A percentile compares a stretch with the other conserved stretches of the same genome.
phyloP scores from a whole-genome alignment of 331 rosid genomes.

The Prunus yedoensis region DNA sequence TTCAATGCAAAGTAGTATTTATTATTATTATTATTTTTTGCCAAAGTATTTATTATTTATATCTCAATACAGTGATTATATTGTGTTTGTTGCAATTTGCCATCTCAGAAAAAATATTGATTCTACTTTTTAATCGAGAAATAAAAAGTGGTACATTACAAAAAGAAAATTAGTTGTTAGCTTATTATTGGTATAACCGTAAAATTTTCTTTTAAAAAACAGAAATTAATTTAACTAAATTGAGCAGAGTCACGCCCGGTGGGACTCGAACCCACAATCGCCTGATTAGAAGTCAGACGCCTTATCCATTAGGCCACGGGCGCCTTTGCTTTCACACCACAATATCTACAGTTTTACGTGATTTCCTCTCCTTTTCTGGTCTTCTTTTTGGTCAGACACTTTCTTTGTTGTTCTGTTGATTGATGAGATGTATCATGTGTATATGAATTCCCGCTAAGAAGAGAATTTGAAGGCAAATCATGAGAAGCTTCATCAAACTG shows the following conservation, averaged over 20 bases:
- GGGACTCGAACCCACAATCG: constrained; percentile 96
- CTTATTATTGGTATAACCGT: no score
- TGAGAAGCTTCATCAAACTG: constrained; percentile 48
- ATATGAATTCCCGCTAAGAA: neutral
- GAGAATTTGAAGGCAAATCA: neutral
- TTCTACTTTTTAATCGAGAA: no score
- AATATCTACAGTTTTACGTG: rapidly evolving
- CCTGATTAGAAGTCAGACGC: constrained; percentile 81
- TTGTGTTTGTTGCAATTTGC: no score
- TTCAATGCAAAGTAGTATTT: no score
- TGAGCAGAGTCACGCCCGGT: constrained; percentile 47
- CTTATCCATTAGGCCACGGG: constrained; percentile 94
- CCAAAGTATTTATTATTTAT: no score
- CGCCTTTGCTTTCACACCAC: neutral
- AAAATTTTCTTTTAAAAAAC: no score
- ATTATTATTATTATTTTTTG: no score
- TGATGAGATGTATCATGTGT: neutral
- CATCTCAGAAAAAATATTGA: no score
- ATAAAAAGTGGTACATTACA: no score
- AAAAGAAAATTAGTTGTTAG: no score
- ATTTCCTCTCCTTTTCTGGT: neutral
- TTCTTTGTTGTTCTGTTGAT: neutral
- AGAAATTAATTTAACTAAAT: no score
- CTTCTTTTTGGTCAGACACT: neutral
- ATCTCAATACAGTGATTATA: no score